These are phyloP conservation scores for Sorghum bicolor DNA, from an alignment of 176 grass and related monocot species.

Conservation along the genomic window Sorghum_bicolor_NCBIv3 NC_012878.2:56069501-56070000, in stretches of 20 bases:
- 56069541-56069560: not conserved
- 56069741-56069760: not conserved
- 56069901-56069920: not conserved
- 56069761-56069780: not conserved
- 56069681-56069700: not conserved
- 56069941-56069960: too few species aligned
- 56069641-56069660: not conserved
- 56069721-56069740: not conserved
- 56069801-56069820: not conserved
- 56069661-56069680: not conserved
- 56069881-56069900: not conserved
- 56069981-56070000: too few species aligned
- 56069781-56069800: not conserved
- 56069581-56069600: not conserved
- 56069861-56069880: not conserved
- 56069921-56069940: too few species aligned
- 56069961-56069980: too few species aligned
- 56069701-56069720: conserved; percentile 7
- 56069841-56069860: not conserved
- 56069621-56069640: not conserved
- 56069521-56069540: not conserved
- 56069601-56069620: not conserved
- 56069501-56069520: too few species aligned
- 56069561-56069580: not conserved
- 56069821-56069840: not conserved